Conservation (phyloP, 495 filamentous ascomycete species). For the Trichoderma parareesei region DNA sequence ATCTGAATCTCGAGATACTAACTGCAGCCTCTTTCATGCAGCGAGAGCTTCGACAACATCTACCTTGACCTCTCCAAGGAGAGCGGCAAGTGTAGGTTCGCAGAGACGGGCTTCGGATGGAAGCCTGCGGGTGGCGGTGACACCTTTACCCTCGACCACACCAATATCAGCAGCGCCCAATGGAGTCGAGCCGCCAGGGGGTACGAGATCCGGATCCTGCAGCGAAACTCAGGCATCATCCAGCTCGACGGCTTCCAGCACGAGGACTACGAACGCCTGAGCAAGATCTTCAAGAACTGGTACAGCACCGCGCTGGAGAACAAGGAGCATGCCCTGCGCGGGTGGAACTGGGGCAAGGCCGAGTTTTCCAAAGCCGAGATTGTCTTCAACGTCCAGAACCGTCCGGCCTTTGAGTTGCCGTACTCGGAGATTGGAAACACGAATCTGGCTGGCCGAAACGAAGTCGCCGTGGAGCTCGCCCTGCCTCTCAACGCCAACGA, state of each 20-base stretch:
- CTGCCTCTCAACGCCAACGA: constrained; percentile 56
- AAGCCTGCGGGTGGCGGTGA: constrained; percentile 80
- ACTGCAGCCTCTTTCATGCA: constrained; percentile 17
- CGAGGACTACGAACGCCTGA: constrained; percentile 87
- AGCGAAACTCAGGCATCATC: constrained; percentile 66
- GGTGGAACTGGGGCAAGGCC: constrained; percentile 99
- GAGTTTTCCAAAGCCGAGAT: constrained; percentile 95
- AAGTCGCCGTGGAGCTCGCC: constrained; percentile 92
- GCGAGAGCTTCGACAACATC: constrained; percentile 92
- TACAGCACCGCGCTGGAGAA: constrained; percentile 88
- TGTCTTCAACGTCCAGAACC: constrained; percentile 92
- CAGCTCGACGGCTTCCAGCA: constrained; percentile 93
- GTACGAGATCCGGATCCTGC: constrained; percentile 84
- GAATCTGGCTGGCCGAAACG: constrained; percentile 94
- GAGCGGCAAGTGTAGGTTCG: constrained; percentile 84
- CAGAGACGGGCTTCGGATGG: constrained; percentile 90
- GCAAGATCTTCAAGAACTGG: constrained; percentile 90
- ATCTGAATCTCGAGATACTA: neutral
- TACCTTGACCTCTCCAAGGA: constrained; percentile 89
- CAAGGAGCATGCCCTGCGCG: constrained; percentile 87
- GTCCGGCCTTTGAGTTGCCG: constrained; percentile 93
- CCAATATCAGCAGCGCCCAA: constrained; percentile 74
- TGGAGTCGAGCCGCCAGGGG: constrained; percentile 94
- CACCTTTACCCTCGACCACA: constrained; percentile 80
- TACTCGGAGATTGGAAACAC: constrained; percentile 98